Conservation (phyloP, 495 filamentous ascomycete genomes). For the Cercophora sp. region DNA sequence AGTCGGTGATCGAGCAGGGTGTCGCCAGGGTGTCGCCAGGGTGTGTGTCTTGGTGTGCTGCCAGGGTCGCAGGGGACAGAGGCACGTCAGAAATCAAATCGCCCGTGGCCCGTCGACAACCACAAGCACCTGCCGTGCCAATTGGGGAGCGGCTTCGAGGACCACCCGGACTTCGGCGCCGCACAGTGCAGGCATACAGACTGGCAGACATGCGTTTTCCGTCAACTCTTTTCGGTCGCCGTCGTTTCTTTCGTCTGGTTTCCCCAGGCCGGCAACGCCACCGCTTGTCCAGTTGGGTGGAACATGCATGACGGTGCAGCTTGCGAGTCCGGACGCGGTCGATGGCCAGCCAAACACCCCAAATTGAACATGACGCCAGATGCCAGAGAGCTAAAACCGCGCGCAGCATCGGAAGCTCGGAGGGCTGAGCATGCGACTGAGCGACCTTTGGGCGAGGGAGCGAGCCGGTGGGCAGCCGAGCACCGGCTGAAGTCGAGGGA, state of each 20-base stretch:
- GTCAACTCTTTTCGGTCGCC: neutral
- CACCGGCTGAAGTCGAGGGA: slow-evolving; percentile 25
- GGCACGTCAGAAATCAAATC: slow-evolving; percentile 21
- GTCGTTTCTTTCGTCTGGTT: neutral
- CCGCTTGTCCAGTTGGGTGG: slow-evolving; percentile 14
- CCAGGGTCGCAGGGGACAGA: slow-evolving; percentile 6
- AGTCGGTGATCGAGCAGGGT: slow-evolving; percentile 11
- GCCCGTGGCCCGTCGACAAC: slow-evolving; percentile 3
- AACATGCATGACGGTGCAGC: slow-evolving; percentile 17
- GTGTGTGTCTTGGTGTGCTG: no score
- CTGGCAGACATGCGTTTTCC: neutral
- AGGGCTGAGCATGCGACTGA: slow-evolving; percentile 4
- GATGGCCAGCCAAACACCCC: no score
- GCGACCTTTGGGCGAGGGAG: slow-evolving; percentile 1
- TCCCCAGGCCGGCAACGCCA: slow-evolving; percentile 12
- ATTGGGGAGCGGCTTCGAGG: neutral
- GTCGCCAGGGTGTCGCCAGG: no score
- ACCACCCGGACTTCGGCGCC: neutral
- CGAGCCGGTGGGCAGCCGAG: slow-evolving; percentile 12
- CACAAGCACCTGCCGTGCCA: neutral
- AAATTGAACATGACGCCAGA: no score
- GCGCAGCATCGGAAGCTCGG: slow-evolving; percentile 6
- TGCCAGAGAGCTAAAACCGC: neutral
- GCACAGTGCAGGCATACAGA: no score
- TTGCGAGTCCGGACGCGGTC: slow-evolving; percentile 4